A percentile compares a stretch with the other conserved stretches of the same genome.
These are phyloP conservation scores for Kingdonia uniflora DNA, from an alignment of 164 flowering plant genomes.

Conservation along the genomic window DNA sequence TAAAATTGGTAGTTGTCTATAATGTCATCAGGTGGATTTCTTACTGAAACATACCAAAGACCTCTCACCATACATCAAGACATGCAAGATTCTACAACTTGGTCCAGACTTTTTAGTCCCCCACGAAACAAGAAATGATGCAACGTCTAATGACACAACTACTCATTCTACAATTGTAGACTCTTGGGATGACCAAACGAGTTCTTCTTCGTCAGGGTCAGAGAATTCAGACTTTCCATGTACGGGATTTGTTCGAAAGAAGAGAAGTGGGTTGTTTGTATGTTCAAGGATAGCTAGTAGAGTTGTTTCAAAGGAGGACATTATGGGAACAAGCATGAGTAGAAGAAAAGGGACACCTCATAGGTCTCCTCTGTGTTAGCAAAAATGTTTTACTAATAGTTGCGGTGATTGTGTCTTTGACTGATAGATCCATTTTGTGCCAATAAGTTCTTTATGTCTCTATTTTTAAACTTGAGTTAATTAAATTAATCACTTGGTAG, in stretches of 20 bases:
- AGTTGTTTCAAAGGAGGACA: constrained; percentile 31
- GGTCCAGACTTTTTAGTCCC: constrained; percentile 75
- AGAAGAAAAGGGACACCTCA: constrained; percentile 93
- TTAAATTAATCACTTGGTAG: constrained; percentile 37
- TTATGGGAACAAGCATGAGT: constrained; percentile 62
- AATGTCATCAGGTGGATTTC: constrained; percentile 58
- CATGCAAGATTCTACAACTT: constrained; percentile 61
- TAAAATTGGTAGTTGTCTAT: no score
- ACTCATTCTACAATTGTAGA: constrained; percentile 57
- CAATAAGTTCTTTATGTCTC: no score
- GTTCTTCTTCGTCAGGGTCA: constrained; percentile 49
- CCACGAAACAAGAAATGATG: constrained; percentile 54
- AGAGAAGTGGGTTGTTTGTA: constrained; percentile 51
- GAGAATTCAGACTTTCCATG: constrained; percentile 37
- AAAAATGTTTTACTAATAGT: not conserved
- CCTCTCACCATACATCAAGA: constrained; percentile 53
- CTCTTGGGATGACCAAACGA: constrained; percentile 38
- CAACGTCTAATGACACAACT: constrained; percentile 27
- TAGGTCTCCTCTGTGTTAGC: constrained; percentile 85
- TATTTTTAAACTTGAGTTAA: no score
- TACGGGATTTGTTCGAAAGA: constrained; percentile 56
- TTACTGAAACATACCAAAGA: constrained; percentile 58
- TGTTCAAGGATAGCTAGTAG: constrained; percentile 53
- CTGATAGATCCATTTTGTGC: no score
- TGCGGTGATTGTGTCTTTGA: no score